Evolutionary conservation across 768 basidiomycete genomes (phyloP).

Genomic region (Boletus sp.): DNA sequence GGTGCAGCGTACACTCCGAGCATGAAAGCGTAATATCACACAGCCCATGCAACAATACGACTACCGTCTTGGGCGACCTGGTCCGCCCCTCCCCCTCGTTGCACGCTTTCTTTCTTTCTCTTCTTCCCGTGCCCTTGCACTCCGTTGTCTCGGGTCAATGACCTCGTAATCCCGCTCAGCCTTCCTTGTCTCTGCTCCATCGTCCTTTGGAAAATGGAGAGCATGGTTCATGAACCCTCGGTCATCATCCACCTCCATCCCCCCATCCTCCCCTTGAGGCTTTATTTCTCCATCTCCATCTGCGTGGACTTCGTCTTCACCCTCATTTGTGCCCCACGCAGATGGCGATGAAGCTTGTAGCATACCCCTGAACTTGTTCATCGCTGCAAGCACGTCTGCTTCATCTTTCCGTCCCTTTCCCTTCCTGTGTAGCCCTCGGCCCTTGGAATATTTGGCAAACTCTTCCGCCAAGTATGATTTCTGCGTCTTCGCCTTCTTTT

Average conservation of each 20-base stretch:
- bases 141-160: constrained; percentile 75
- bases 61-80: constrained; percentile 23
- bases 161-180: constrained; percentile 87
- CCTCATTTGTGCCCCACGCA: constrained; percentile 25
- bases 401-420: constrained; percentile 66
- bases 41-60: not conserved
- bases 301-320: constrained; percentile 12
- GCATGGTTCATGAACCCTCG: constrained; percentile 69
- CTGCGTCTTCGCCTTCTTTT: constrained; percentile 52
- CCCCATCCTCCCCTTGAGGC: constrained; percentile 41
- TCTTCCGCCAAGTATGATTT: constrained; percentile 79
- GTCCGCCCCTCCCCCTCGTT: constrained; percentile 22
- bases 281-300: constrained; percentile 13
- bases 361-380: constrained; percentile 70
- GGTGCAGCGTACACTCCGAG: not conserved
- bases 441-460: constrained; percentile 74
- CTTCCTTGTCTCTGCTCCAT: constrained; percentile 69
- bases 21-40: not conserved
- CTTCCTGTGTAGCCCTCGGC: constrained; percentile 54
- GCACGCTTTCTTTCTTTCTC: constrained; percentile 61
- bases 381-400: constrained; percentile 60
- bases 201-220: constrained; percentile 75
- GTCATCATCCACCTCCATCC: constrained; percentile 77
- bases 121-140: constrained; percentile 74
- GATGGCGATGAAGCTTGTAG: constrained; percentile 45